Base-by-base conservation (phyloP, 257 asterid species). In the Anisodus tanguticus region DNA sequence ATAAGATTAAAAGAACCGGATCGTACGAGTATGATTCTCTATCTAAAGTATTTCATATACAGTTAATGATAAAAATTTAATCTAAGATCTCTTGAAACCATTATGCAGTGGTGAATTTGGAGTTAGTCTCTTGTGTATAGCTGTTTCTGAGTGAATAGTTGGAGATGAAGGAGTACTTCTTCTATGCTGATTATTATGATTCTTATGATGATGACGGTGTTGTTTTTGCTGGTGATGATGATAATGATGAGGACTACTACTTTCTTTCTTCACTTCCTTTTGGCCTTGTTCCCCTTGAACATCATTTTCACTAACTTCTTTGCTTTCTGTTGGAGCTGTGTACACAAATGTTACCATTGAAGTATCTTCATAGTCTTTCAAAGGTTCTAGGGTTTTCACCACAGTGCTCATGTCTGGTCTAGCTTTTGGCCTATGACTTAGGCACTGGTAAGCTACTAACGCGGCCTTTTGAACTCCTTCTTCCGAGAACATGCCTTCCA, bases 401-500 rank as follows among this genome's bases (percentile, higher is more conserved):
- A 93, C 93, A 53, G 87, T 76, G 11, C 93, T 86, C 91, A 93
- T 91, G 0, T 88, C 86, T 3, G 98, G 99, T 12, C 99, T 88
- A 6, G 84, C 90, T 83, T 95, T 95, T 0, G 97, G 96, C 53
- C 93, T 88, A 31, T 93, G 94, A 88, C 97, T 95, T 17, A 94
- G 85, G 91, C 99, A 95, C 2, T 90, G 91, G 63, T 94, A 91
- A 1, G 98, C 99, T 79, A 95, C 67, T 10, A 86, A 80, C 1
- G 98, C 98, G 0, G 96, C 95, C 51, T 87, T 89, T 12, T 88
- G 94, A 4, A 92, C 93, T 53, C 99, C 97, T 3, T 59, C 26
- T 35, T 94, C 98, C 0, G 97, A 89, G 88, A 92, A 94, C 84
- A 86, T 91, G 0, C 99, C 97, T 83, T 95, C 99, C 0, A 95